Base-by-base conservation (phyloP, 257 asterid species). In the Salvia hispanica region DNA sequence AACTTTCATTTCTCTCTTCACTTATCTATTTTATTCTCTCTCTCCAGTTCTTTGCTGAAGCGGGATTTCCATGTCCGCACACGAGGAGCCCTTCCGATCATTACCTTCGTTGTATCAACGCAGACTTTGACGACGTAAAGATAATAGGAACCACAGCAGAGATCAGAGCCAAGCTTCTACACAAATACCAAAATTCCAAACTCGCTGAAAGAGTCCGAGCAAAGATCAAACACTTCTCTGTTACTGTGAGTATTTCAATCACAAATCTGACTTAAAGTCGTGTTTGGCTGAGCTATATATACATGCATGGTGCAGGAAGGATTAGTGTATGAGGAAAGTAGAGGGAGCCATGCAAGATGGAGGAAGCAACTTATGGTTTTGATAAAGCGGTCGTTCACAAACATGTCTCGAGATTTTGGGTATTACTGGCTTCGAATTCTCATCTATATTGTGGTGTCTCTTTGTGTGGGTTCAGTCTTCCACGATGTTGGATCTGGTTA, bases 61-160 rank as follows among this genome's bases (percentile, higher is more conserved):
- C 93, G 42, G 96, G 97, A 21, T 83, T 82, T 66, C 91, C 91
- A 48, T 91, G 97, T 76, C 96, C 97, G 7, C 74, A 78, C 6
- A 86, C 76, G 77, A 74, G 95, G 74, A 91, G 84, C 76, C 98
- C 98, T 4, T 86, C 96, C 10, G 98, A 92, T 61, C 98, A 92
- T 70, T 92, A 90, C 66, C 93, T 92, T 9, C 91, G 95, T 0
- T 92, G 96, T 55, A 79, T 84, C 7, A 92, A 92, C 68, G 81
- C 97, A 0, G 97, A 92, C 70, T 92, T 92, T 58, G 98, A 92
- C 43, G 55, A 76, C 52, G 86, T 85, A 8, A 85, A 82, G 64
- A 57, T 81, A 40, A 79, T 67, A 61, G 92, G 83, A 71, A 16
- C 90, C 56, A 83, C 96, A 34, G 65, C 88, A 47, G 92, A 86